These are phyloP conservation scores for Thalia dealbata DNA, from an alignment of 176 grass and related monocot genomes.

Conservation along the genomic window DNA sequence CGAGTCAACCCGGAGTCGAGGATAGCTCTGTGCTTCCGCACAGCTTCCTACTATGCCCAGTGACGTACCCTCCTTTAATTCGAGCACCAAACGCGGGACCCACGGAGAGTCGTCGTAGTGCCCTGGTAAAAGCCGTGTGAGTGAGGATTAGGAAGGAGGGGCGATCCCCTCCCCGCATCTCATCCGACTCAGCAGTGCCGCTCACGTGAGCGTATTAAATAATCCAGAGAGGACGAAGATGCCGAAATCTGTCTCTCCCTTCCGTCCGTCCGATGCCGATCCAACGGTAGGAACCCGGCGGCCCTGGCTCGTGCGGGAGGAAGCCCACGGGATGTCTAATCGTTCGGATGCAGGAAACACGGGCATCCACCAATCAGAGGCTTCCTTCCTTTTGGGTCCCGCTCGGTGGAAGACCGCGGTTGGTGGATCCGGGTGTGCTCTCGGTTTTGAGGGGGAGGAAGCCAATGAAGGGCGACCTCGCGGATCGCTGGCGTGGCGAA, in stretches of 20 bases:
- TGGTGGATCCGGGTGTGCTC: too few species aligned
- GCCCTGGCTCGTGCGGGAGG: too few species aligned
- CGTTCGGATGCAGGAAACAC: too few species aligned
- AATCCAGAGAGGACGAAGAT: neutral
- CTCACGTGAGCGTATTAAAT: neutral
- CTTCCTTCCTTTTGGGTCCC: neutral
- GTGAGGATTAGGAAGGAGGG: too few species aligned
- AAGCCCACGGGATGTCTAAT: too few species aligned
- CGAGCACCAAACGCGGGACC: neutral
- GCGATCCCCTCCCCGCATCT: neutral
- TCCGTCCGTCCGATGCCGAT: neutral
- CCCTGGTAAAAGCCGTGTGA: neutral
- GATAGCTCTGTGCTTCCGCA: too few species aligned
- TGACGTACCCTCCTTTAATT: neutral
- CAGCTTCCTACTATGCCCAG: too few species aligned
- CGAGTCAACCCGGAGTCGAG: too few species aligned
- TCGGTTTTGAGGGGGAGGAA: neutral
- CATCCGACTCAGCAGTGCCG: neutral
- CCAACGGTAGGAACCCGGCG: neutral
- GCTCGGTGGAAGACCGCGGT: neutral
- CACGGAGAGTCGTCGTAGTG: neutral
- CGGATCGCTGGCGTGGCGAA: conserved; percentile 9
- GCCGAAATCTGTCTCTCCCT: neutral
- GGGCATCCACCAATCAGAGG: neutral
- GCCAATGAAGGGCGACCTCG: neutral